phyloP scores from a whole-genome alignment of 345 rosid genomes.

The Pseudoturritis turrita region DNA sequence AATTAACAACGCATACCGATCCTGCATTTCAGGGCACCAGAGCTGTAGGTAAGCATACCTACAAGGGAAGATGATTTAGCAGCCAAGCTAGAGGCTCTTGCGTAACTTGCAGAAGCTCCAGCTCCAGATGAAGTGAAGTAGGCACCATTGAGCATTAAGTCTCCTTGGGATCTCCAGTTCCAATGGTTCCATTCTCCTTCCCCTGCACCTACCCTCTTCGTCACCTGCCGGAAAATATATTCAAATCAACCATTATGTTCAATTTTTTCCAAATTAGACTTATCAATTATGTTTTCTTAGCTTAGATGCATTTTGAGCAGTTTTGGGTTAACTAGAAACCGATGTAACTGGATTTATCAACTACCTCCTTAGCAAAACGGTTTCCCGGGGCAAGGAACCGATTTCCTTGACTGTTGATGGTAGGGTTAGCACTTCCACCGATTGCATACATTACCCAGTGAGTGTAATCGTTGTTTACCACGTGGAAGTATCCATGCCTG shows the following conservation, averaged over 20 bases:
- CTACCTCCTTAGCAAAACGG: slow-evolving; percentile 57
- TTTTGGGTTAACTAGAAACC: background rate
- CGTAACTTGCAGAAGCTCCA: slow-evolving; percentile 40
- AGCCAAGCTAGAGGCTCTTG: slow-evolving; percentile 58
- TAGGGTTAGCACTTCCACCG: slow-evolving; percentile 95
- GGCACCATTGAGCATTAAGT: slow-evolving; percentile 52
- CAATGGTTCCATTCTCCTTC: slow-evolving; percentile 37
- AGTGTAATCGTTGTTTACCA: slow-evolving; percentile 93
- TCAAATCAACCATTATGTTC: background rate
- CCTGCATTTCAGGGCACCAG: slow-evolving; percentile 46
- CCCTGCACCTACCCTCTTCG: slow-evolving; percentile 37
- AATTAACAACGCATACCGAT: slow-evolving; percentile 42
- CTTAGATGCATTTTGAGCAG: background rate
- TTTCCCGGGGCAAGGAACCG: slow-evolving; percentile 76
- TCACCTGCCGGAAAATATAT: slow-evolving; percentile 29
- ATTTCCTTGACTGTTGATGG: slow-evolving; percentile 96
- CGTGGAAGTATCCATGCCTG: slow-evolving; percentile 92
- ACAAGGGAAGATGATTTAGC: slow-evolving; percentile 57
- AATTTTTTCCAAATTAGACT: too few species aligned
- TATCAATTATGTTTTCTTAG: too few species aligned
- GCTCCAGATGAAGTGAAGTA: slow-evolving; percentile 48
- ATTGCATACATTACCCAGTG: slow-evolving; percentile 98
- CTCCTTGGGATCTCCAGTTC: slow-evolving; percentile 70
- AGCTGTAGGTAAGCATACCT: slow-evolving; percentile 40
- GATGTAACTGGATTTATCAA: background rate